A percentile compares a stretch with the other conserved stretches of the same genome.
These are phyloP conservation scores for Leccinum disarticulatum DNA, from an alignment of 768 basidiomycete genomes.

Conservation along the genomic window DNA sequence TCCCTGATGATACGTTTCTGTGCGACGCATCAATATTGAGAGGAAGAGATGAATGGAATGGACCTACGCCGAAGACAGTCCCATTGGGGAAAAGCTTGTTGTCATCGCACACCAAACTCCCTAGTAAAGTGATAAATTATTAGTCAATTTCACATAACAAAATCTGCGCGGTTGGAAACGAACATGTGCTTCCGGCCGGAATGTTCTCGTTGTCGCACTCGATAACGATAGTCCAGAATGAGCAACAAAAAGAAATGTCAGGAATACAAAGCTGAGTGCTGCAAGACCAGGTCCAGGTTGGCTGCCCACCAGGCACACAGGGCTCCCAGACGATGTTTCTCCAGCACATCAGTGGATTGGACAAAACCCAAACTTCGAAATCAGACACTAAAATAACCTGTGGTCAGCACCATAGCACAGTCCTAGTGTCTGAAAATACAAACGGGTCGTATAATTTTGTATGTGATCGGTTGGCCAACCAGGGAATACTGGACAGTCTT, in stretches of 20 bases:
- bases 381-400: neutral
- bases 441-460: constrained; percentile 2
- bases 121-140: neutral
- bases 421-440: neutral
- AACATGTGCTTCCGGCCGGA: constrained; percentile 7
- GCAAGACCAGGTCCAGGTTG: constrained; percentile 3
- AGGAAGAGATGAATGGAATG: neutral
- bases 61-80: constrained; percentile 5
- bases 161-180: neutral
- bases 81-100: constrained; percentile 8
- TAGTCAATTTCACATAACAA: neutral
- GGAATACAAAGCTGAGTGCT: constrained; percentile 8
- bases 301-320: neutral
- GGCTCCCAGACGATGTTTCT: constrained; percentile 6
- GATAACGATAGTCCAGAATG: constrained; percentile 13
- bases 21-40: neutral
- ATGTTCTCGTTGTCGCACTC: constrained; percentile 7
- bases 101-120: constrained; percentile 6
- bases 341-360: neutral
- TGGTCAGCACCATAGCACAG: neutral
- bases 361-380: neutral
- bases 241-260: neutral
- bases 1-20: neutral
- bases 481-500: neutral
- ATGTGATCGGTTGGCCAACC: constrained; percentile 7